Base-by-base conservation (phyloP, 2,329 filamentous ascomycete genomes). In the Reticulascus tulasneorum region DNA sequence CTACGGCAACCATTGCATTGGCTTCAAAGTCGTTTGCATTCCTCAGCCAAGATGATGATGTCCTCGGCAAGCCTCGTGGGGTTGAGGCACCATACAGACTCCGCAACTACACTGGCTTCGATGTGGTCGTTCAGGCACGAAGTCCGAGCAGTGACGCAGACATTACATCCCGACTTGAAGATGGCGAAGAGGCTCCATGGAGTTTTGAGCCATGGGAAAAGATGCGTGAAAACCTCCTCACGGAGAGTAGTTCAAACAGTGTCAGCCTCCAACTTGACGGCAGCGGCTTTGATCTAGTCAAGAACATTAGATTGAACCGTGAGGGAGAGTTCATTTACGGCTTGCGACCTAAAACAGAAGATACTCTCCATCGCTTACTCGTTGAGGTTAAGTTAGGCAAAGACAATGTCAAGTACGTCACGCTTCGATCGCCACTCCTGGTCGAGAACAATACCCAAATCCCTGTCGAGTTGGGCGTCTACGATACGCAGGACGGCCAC, bases 321-420 rank as follows among this genome's bases (percentile, higher is more conserved):
- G 93, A 98, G 64, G 94, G 94, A 33, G 93, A 98, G 56, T 83
- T 82, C 29, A 61, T 97, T 16, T 98, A 95, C 64, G 87, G 84
- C 33, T 72, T 98, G 29, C 85, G 87, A 40, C 93, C 94, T 3
- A 86, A 89, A 58, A 84, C 88, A 43, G 85, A 95, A 52, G 77
- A 85, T 40, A 75, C 95, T 4, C 73, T 91, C 46, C 94, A 98
- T 58, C 84, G 90, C 16, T 75, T 98, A 13, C 79, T 97, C 17
- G 90, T 97, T 1, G 93, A 98, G 38, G 84, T 98, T 35, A 87
- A 79, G 35, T 73, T 98, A 17, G 93, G 89, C n/a, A 67, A 79
- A 1, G 91, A 98, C 66, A 97, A 97, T 52, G 86, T 98, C 64
- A 98, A 98, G 66, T 94, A 94, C 57, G 94, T 98, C 53, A 98